phyloP scores from a whole-genome alignment of 371 early-diverging fungal genomes.

The Haplosporangium sp. region DNA sequence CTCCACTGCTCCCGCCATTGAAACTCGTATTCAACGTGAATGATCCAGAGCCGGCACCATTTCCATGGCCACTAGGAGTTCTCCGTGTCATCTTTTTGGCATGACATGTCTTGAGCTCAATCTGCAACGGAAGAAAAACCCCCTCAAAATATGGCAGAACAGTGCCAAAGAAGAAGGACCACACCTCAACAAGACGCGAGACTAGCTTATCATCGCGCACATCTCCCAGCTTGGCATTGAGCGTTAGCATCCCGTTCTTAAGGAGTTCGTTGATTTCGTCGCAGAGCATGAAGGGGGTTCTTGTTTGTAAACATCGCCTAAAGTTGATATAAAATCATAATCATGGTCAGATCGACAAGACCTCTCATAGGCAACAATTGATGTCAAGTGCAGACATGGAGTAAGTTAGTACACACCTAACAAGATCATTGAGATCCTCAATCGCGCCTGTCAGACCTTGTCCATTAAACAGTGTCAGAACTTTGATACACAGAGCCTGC shows the following conservation, averaged over 20 bases:
- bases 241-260: constrained; percentile 76
- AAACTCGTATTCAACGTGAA: constrained; percentile 4
- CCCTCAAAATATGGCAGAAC: constrained; percentile 89
- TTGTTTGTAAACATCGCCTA: constrained; percentile 71
- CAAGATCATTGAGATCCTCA: constrained; percentile 85
- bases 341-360: not conserved
- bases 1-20: constrained; percentile 15
- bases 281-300: constrained; percentile 59
- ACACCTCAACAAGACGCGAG: constrained; percentile 81
- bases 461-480: constrained; percentile 89
- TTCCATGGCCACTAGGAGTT: not conserved
- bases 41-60: constrained; percentile 11
- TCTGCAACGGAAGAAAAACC: constrained; percentile 82
- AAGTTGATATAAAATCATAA: too few relatives aligned
- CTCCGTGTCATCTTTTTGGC: constrained; percentile 26
- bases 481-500: constrained; percentile 78
- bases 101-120: constrained; percentile 56
- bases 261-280: constrained; percentile 72
- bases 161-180: constrained; percentile 88
- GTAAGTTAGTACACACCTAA: constrained; percentile 61
- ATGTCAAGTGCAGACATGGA: not conserved
- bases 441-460: constrained; percentile 84
- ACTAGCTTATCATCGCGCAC: constrained; percentile 79
- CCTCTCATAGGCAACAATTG: too few relatives aligned
- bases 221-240: constrained; percentile 77